Base-by-base conservation (phyloP, 192 early-diverging fungal species). In the Nowakowskiella sp. region DNA sequence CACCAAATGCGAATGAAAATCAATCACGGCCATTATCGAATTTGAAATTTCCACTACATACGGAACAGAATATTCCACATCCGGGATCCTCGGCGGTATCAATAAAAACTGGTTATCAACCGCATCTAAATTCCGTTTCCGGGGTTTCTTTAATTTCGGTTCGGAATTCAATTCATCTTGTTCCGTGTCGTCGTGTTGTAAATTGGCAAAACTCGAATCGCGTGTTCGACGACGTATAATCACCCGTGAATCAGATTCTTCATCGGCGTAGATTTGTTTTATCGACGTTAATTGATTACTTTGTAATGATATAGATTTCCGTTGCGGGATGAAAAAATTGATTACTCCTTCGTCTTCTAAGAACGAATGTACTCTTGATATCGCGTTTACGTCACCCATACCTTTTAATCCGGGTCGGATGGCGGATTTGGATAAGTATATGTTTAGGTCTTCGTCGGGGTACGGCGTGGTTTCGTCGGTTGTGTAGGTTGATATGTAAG, bases 331-430 rank as follows among this genome's bases (percentile, higher is more conserved):
- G n/a, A n/a, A n/a, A 4, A 74, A 61, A 61, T 96, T 96, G 62
- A 96, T 94, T 4, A 74, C 78, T 6, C 83, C 82, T 24, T 82
- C 65, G 7, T 49, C 59, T 53, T 96, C 92, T 21, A 96, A 68
- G 68, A 85, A 96, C 13, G 73, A 51, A 58, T 94, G 90, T 27
- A 96, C 83, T 2, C 92, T 69, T 1, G 85, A 80, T 22, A 96
- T 91, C 4, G 91, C 91, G 59, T 96, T 92, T 19, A 96, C 92
- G 49, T 96, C 92, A 22, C 90, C 71, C 33, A 67, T 88, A 55
- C 88, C 90, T 64, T 90, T 85, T 13, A 96, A 62, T 0, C 82
- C 86, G 0, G 74, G 77, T 22, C 91, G 72, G 1, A 82, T 81
- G 27, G 71, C 76, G 25, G 87, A 88, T 60, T 94, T 94, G 2